These are phyloP conservation scores for Colletotrichum noveboracense DNA, from an alignment of 2,329 filamentous ascomycete genomes.

Conservation along the genomic window DNA sequence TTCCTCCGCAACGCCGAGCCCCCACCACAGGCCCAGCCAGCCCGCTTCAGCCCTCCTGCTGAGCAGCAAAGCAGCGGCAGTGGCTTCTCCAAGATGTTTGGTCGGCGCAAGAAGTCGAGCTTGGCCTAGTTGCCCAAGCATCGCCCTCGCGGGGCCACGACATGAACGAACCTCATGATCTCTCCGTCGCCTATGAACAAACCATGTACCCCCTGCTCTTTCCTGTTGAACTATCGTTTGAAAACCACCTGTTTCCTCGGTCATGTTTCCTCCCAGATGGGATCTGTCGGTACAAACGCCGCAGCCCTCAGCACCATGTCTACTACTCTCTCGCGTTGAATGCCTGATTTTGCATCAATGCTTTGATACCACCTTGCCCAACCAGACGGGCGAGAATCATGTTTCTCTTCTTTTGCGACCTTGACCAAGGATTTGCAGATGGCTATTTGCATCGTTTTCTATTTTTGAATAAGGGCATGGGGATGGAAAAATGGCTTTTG, in stretches of 20 bases:
- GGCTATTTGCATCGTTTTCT: not conserved
- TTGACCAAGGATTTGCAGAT: not conserved
- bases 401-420: slow-evolving; percentile 7
- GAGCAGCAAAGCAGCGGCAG: slow-evolving; percentile 38
- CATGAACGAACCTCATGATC: slow-evolving; percentile 15
- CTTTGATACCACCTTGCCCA: slow-evolving; percentile 18
- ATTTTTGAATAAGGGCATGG: not conserved
- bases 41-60: slow-evolving; percentile 26
- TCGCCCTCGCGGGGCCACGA: slow-evolving; percentile 9
- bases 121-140: slow-evolving; percentile 29
- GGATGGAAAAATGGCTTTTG: not conserved
- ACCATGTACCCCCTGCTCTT: not conserved
- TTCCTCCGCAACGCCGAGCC: slow-evolving; percentile 76
- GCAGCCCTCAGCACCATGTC: not conserved
- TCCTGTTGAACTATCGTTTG: not conserved
- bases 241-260: not conserved
- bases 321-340: not conserved
- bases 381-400: slow-evolving; percentile 4
- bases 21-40: slow-evolving; percentile 45
- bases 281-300: not conserved
- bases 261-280: not conserved
- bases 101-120: slow-evolving; percentile 53
- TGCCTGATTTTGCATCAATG: not conserved
- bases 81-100: slow-evolving; percentile 53
- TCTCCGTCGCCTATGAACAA: slow-evolving; percentile 4